Conservation (phyloP, 164 flowering plant species). For the Platanus orientalis region DNA sequence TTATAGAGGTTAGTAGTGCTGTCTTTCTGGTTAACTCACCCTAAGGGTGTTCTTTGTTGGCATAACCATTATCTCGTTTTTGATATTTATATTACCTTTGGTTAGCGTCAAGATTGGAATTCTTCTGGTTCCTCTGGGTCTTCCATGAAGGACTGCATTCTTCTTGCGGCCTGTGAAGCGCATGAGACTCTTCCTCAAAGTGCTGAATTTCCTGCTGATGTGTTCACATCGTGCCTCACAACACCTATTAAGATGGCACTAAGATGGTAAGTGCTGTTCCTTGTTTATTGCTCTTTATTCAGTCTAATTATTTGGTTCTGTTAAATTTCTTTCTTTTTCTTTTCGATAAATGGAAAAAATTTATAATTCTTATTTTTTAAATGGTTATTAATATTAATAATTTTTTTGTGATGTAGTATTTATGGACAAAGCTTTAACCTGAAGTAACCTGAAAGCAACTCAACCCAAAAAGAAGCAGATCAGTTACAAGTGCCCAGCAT, state of each 20-base stretch:
- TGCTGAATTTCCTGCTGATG: slow-evolving; percentile 96
- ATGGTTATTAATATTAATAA: no score
- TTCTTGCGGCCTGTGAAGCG: slow-evolving; percentile 98
- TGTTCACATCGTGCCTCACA: slow-evolving; percentile 95
- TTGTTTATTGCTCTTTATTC: not conserved
- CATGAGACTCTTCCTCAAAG: slow-evolving; percentile 98
- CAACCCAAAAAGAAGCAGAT: no score
- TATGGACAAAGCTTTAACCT: no score
- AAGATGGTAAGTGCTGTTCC: slow-evolving; percentile 56
- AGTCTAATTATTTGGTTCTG: not conserved
- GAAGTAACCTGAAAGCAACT: no score
- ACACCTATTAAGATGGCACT: slow-evolving; percentile 99
- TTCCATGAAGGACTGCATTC: slow-evolving; percentile 71
- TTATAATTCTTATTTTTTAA: no score
- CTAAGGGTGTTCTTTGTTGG: not conserved
- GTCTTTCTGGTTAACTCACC: not conserved
- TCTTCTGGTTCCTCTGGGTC: slow-evolving; percentile 50
- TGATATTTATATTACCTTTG: slow-evolving; percentile 6
- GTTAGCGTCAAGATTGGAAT: slow-evolving; percentile 62
- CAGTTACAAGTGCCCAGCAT: no score
- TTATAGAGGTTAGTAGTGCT: slow-evolving; percentile 54
- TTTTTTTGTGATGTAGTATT: no score
- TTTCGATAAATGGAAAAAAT: no score
- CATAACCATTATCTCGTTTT: not conserved
- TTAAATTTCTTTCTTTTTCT: not conserved